Evolutionary conservation across 208 protist genomes (phyloP).

Genomic region (Acanthamoeba quina): DNA sequence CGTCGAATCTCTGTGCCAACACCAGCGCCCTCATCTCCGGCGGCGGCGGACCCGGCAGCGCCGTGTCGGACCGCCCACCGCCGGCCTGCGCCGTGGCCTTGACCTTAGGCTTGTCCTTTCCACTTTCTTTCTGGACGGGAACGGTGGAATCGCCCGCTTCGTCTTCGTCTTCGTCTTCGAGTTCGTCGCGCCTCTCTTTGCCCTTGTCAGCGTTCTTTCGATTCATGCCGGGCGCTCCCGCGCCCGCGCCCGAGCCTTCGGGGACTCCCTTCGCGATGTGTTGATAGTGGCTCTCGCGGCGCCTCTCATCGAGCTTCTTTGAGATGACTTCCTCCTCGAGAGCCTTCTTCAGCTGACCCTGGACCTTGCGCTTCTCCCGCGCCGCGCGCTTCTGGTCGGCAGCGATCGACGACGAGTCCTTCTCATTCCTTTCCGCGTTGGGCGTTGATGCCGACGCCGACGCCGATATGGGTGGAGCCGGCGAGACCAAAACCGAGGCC

Average conservation of each 20-base stretch:
- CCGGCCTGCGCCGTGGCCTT: not conserved
- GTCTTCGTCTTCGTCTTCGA: not conserved
- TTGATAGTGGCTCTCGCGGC: not conserved
- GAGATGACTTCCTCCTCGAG: not conserved
- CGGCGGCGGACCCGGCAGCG: not conserved
- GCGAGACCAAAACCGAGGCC: not conserved
- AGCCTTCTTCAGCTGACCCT: not conserved
- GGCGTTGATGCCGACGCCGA: not conserved
- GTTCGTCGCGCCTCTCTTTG: not conserved
- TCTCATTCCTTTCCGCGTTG: not conserved
- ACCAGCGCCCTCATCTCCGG: constrained; percentile 21
- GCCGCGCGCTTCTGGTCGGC: not conserved
- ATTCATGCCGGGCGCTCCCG: too few species aligned
- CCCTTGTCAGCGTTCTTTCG: not conserved
- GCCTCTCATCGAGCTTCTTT: not conserved
- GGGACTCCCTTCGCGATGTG: not conserved
- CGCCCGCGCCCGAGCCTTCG: too few species aligned
- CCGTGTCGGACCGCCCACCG: not conserved
- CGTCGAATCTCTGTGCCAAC: not conserved
- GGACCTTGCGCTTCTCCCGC: not conserved
- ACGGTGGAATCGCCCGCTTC: not conserved
- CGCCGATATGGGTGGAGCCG: too few species aligned
- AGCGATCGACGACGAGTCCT: not conserved
- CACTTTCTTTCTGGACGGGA: not conserved
- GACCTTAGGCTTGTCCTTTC: not conserved